These are phyloP conservation scores for Diplogelasinospora grovesii DNA, from an alignment of 495 filamentous ascomycete species.

Conservation along the genomic window DNA sequence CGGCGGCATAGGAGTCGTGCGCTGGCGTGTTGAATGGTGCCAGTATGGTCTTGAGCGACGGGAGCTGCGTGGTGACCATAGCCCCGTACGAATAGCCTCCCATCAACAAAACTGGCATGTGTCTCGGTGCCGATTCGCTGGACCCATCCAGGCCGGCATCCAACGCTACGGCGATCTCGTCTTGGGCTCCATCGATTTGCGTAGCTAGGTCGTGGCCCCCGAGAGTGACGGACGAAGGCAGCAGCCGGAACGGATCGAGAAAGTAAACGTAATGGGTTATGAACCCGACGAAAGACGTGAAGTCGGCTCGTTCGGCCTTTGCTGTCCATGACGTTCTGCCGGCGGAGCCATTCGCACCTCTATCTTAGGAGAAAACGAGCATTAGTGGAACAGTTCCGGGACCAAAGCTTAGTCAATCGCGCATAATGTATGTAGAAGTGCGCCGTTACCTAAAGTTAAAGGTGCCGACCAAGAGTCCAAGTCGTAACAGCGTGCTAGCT, in stretches of 20 bases:
- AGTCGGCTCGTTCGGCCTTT: slow-evolving; percentile 73
- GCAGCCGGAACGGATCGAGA: slow-evolving; percentile 22
- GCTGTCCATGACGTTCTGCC: slow-evolving; percentile 82
- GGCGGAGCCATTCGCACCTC: slow-evolving; percentile 69
- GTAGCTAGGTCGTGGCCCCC: no score
- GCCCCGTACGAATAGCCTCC: slow-evolving; percentile 92
- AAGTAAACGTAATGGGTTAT: slow-evolving; percentile 62
- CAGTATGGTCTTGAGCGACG: slow-evolving; percentile 51
- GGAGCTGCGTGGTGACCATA: slow-evolving; percentile 67
- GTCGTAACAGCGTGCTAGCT: slow-evolving; percentile 53
- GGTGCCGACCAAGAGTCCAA: slow-evolving; percentile 71
- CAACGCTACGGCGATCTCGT: no score
- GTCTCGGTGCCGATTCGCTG: no score
- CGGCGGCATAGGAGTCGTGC: slow-evolving; percentile 48
- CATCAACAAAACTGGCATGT: slow-evolving; percentile 45
- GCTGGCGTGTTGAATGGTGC: slow-evolving; percentile 47
- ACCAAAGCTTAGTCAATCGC: no score
- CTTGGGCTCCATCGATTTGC: no score
- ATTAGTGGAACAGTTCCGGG: neutral
- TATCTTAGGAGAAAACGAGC: slow-evolving; percentile 26
- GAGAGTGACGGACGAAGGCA: neutral
- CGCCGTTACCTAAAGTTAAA: slow-evolving; percentile 80
- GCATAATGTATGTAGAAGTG: neutral
- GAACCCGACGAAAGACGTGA: slow-evolving; percentile 71
- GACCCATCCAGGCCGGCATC: no score